phyloP scores from a whole-genome alignment of 495 filamentous ascomycete species.

The Penicillium subrubescens region DNA sequence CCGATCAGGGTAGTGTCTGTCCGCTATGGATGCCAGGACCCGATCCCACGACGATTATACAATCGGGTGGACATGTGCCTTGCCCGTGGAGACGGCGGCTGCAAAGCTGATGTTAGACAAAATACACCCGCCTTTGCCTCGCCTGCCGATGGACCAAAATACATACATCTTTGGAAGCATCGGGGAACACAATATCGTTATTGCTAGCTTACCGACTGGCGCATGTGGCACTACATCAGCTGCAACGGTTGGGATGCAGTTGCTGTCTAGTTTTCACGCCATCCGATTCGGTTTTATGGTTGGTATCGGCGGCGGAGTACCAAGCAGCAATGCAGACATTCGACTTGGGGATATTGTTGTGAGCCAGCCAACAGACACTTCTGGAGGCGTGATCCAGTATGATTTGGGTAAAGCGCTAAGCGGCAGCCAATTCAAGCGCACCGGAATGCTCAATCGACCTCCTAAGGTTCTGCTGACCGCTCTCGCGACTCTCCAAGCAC shows the following conservation, averaged over 20 bases:
- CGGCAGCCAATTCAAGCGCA: conserved; percentile 31
- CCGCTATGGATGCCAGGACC: conserved; percentile 3
- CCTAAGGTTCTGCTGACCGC: conserved; percentile 28
- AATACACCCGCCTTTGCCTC: conserved; percentile 21
- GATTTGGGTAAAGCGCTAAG: conserved; percentile 37
- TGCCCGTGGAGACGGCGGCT: conserved; percentile 36
- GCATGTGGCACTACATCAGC: conserved; percentile 24
- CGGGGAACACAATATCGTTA: conserved; percentile 35
- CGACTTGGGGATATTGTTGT: conserved; percentile 50
- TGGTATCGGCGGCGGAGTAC: conserved; percentile 39
- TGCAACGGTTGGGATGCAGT: conserved; percentile 34
- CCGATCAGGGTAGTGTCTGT: not conserved
- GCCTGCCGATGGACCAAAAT: conserved; percentile 31
- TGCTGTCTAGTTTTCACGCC: conserved; percentile 34
- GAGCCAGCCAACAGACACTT: conserved; percentile 31
- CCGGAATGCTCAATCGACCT: conserved; percentile 35
- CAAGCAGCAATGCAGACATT: conserved; percentile 35
- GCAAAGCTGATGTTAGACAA: conserved; percentile 39
- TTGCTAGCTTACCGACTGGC: conserved; percentile 32
- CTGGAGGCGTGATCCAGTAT: conserved; percentile 45
- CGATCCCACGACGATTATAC: conserved; percentile 28
- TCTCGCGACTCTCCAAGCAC: conserved; percentile 16
- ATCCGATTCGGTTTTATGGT: conserved; percentile 47
- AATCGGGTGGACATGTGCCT: conserved; percentile 36
- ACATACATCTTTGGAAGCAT: conserved; percentile 39